Base-by-base conservation (phyloP, 768 basidiomycete genomes). In the Hortiboletus flavorubellus region DNA sequence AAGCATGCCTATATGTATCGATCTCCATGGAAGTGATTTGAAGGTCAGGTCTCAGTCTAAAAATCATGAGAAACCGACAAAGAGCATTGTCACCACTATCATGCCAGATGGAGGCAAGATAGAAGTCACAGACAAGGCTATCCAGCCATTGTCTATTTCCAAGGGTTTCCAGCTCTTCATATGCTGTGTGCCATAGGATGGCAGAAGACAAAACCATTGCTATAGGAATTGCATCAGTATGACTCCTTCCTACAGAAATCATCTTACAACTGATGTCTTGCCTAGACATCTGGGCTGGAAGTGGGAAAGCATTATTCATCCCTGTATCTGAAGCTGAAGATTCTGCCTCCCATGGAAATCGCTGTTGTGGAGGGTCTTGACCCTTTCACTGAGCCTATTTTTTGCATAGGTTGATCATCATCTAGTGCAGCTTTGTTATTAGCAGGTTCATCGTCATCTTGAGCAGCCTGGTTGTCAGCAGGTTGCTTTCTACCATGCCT, bases 81-180 rank as follows among this genome's bases (percentile, higher is more conserved):
- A 2, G 18, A 0, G 48, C 8, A 26, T 41, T 26, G 26, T 26
- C 37, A 1, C 30, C 40, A 34, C 11, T 11, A 2, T 41, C 41
- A 37, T 58, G 53, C 54, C 54, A 58, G 9, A 55, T n/a, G 4
- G 39, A 42, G 1, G 54, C 5, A 1, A 58, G 54, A 14, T 55
- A 42, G 4, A 58, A 58, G 34, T 58, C 45, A 12, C 21, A n/a
- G 3, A 55, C 14, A 1, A 33, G 23, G 21, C 53, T 58, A 0
- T 58, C 43, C 5, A 58, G 37, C 53, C 53, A 58, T 8, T 6
- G 2, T 16, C 15, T 35, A 8, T 58, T 12, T 0, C 5, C 26
- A 2, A 58, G 40, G 0, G 47, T 30, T 4, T 18, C 3, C 2
- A 58, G 53, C 2, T 45, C 52, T 5, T 8, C n/a, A 7, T 58